phyloP scores from a whole-genome alignment of 23 red algal species.

The Gracilaria caudata region DNA sequence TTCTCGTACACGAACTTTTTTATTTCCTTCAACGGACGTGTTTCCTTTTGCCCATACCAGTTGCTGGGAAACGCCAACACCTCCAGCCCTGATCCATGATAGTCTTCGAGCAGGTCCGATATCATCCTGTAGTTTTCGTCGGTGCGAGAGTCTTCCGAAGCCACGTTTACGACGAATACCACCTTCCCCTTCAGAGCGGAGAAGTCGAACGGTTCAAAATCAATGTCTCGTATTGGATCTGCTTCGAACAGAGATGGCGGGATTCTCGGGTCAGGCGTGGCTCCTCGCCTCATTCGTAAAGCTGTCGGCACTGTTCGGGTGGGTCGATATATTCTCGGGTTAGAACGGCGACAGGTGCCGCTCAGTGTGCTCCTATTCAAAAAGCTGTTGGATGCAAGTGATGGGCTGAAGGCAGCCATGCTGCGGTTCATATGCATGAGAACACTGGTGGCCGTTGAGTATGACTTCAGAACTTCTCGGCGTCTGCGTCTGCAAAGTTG shows the following conservation, averaged over 20 bases:
- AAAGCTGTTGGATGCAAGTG: background rate
- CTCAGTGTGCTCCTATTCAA: background rate
- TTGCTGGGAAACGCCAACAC: conserved; percentile 77
- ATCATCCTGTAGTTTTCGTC: conserved; percentile 43
- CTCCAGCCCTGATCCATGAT: conserved; percentile 49
- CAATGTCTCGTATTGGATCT: conserved; percentile 34
- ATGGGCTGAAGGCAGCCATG: background rate
- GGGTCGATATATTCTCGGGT: background rate
- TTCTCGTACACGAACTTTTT: conserved; percentile 37
- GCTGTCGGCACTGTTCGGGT: background rate
- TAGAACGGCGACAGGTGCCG: conserved; percentile 1
- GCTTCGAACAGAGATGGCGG: conserved; percentile 35
- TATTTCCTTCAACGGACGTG: conserved; percentile 39
- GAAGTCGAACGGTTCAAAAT: conserved; percentile 51
- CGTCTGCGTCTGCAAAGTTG: background rate
- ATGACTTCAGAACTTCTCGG: no score
- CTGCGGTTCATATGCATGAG: background rate
- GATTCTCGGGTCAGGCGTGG: conserved; percentile 39
- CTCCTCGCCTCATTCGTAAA: conserved; percentile 18
- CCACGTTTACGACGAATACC: conserved; percentile 68
- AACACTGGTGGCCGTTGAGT: no score
- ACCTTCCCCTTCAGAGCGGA: conserved; percentile 40
- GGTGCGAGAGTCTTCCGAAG: conserved; percentile 60
- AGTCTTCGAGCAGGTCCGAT: conserved; percentile 34
- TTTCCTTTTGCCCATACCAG: conserved; percentile 73